phyloP scores from a whole-genome alignment of 2,329 filamentous ascomycete species.

The Chrysosporium queenslandicum region DNA sequence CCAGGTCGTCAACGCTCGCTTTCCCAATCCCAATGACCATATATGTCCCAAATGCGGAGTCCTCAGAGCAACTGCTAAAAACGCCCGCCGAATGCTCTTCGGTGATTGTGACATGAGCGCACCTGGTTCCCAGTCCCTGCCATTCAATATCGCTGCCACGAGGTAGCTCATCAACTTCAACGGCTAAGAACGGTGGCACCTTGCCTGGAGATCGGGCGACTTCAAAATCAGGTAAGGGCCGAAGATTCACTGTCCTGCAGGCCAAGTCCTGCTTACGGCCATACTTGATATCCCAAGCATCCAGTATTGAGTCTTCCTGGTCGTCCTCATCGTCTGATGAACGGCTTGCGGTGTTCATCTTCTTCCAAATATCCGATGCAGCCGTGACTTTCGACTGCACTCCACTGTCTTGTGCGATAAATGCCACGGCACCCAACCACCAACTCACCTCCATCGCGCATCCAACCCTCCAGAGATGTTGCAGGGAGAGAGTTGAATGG shows the following conservation, averaged over 20 bases:
- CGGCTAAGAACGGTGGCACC: constrained; percentile 60
- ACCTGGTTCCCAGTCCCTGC: constrained; percentile 57
- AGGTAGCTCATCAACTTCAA: constrained; percentile 67
- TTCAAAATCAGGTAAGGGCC: constrained; percentile 23
- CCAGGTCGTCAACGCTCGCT: constrained; percentile 16
- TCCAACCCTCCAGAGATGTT: constrained; percentile 82
- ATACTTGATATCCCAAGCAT: constrained; percentile 48
- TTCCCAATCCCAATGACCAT: constrained; percentile 26
- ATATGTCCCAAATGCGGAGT: constrained; percentile 18
- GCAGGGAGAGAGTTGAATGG: constrained; percentile 63
- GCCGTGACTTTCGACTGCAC: constrained; percentile 29
- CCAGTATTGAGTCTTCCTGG: constrained; percentile 41
- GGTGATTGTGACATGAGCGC: constrained; percentile 23
- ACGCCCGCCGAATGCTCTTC: constrained; percentile 17
- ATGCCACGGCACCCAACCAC: constrained; percentile 69
- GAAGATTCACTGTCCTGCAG: constrained; percentile 19
- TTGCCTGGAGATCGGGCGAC: constrained; percentile 20
- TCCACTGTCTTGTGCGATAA: constrained; percentile 46
- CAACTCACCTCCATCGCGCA: constrained; percentile 58
- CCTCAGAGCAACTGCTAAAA: constrained; percentile 21
- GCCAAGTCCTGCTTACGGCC: constrained; percentile 41
- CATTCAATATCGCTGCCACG: constrained; percentile 69
- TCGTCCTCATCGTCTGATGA: constrained; percentile 29
- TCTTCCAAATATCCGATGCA: constrained; percentile 40
- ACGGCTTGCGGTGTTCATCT: constrained; percentile 24